A percentile compares a stretch with the other conserved stretches of the same genome.
Conservation (phyloP, 345 rosid species). For the Syzygium jambos region DNA sequence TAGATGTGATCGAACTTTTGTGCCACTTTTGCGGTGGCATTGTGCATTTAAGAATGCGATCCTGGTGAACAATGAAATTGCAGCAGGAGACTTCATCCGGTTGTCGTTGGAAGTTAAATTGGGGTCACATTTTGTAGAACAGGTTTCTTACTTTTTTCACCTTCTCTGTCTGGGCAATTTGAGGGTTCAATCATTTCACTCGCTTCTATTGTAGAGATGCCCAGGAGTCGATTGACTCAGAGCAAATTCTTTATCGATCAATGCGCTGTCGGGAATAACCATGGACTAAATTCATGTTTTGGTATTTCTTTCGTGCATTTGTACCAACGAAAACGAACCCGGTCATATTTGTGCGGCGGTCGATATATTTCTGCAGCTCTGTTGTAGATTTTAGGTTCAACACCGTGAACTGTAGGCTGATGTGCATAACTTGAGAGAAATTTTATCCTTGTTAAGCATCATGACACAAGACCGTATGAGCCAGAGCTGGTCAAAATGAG, state of each 20-base stretch:
- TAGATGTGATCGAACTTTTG: background rate
- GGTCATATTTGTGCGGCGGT: background rate
- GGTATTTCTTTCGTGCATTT: background rate
- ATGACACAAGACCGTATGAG: background rate
- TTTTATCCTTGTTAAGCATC: background rate
- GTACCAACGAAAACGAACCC: background rate
- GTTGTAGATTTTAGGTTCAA: background rate
- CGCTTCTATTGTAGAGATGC: background rate
- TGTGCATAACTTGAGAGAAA: background rate
- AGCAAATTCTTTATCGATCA: background rate
- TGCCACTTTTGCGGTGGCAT: background rate
- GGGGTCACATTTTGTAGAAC: background rate
- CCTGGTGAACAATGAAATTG: background rate
- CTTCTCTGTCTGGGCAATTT: background rate
- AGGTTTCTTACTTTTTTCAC: background rate
- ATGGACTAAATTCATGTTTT: background rate
- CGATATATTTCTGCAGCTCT: background rate
- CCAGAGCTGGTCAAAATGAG: background rate
- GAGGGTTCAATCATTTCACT: background rate
- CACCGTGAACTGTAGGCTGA: background rate
- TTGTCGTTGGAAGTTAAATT: background rate
- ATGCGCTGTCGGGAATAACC: background rate
- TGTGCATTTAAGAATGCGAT: background rate
- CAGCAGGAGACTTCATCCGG: background rate
- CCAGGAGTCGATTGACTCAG: background rate